phyloP scores from a whole-genome alignment of 768 basidiomycete genomes.

The Hericium erinaceus region DNA sequence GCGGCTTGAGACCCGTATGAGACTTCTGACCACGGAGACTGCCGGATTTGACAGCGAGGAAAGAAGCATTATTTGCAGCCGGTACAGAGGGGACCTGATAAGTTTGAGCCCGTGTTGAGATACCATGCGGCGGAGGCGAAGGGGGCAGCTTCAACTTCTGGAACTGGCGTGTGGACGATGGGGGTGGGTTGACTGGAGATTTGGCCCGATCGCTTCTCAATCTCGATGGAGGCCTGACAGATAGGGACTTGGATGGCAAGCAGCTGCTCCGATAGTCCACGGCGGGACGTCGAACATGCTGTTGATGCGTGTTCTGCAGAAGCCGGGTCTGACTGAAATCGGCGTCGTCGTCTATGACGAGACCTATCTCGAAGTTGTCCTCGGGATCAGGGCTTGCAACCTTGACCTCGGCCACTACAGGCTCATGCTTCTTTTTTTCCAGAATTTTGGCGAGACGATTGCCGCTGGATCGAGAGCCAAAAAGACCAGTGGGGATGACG shows the following conservation, averaged over 20 bases:
- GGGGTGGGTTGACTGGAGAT: conserved; percentile 61
- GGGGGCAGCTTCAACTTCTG: conserved; percentile 61
- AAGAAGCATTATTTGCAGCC: conserved; percentile 39
- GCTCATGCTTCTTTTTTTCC: conserved; percentile 45
- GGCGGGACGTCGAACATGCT: conserved; percentile 23
- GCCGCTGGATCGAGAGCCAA: conserved; percentile 59
- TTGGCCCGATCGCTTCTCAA: conserved; percentile 56
- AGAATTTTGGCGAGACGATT: conserved; percentile 40
- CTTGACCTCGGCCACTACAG: conserved; percentile 46
- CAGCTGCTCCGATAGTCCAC: conserved; percentile 48
- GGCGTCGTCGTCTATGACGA: conserved; percentile 74
- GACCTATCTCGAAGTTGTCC: conserved; percentile 80
- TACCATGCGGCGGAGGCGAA: conserved; percentile 50
- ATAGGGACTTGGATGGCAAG: conserved; percentile 37
- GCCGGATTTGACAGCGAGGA: conserved; percentile 60
- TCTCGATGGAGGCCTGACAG: conserved; percentile 56
- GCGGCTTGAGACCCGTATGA: conserved; percentile 71
- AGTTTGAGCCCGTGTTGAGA: conserved; percentile 46
- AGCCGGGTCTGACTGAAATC: conserved; percentile 78
- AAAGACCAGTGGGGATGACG: conserved; percentile 65
- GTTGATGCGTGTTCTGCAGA: conserved; percentile 38
- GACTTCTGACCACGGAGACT: conserved; percentile 81
- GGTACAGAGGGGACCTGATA: conserved; percentile 46
- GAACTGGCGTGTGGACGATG: conserved; percentile 60
- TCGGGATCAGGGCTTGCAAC: conserved; percentile 56